Evolutionary conservation across 139 green algal genomes (phyloP).

Genomic region (Coelastrella sp.): DNA sequence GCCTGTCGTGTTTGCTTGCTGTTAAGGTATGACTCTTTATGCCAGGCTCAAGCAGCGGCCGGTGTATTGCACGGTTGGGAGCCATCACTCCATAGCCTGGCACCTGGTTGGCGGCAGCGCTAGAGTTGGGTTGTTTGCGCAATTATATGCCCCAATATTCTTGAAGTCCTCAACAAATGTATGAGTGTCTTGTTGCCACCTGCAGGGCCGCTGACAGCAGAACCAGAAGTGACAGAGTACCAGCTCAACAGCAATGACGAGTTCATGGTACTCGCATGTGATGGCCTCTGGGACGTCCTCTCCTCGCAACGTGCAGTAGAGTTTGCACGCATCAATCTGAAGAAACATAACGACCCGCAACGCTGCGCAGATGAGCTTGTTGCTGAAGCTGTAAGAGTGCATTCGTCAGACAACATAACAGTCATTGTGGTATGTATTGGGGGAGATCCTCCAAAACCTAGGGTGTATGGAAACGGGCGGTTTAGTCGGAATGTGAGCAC

Average conservation of each 20-base stretch:
- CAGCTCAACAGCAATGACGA: slow-evolving; percentile 10
- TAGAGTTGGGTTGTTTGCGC: no score
- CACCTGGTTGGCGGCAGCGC: no score
- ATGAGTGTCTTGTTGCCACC: not conserved
- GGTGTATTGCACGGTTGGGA: not conserved
- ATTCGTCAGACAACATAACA: slow-evolving; percentile 41
- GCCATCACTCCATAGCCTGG: not conserved
- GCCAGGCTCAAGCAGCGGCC: no score
- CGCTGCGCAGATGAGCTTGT: slow-evolving; percentile 38
- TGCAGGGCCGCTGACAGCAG: slow-evolving; percentile 27
- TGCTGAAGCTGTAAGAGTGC: slow-evolving; percentile 38
- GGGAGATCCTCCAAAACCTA: slow-evolving; percentile 14
- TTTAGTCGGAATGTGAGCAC: slow-evolving; percentile 10
- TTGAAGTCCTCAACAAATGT: not conserved
- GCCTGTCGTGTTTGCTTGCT: no score
- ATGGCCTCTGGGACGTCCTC: slow-evolving; percentile 43
- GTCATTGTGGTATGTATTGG: slow-evolving; percentile 36
- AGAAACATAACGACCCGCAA: slow-evolving; percentile 35
- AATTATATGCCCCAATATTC: no score
- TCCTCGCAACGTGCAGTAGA: slow-evolving; percentile 34
- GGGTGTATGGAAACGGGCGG: slow-evolving; percentile 14
- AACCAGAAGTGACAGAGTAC: slow-evolving; percentile 13
- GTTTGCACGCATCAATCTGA: slow-evolving; percentile 27
- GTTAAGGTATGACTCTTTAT: no score
- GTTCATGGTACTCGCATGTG: slow-evolving; percentile 43